Evolutionary conservation across 495 filamentous ascomycete species (phyloP), one percentile per base, ranked within the genome.

Genomic region (Penicillium coffeae): DNA sequence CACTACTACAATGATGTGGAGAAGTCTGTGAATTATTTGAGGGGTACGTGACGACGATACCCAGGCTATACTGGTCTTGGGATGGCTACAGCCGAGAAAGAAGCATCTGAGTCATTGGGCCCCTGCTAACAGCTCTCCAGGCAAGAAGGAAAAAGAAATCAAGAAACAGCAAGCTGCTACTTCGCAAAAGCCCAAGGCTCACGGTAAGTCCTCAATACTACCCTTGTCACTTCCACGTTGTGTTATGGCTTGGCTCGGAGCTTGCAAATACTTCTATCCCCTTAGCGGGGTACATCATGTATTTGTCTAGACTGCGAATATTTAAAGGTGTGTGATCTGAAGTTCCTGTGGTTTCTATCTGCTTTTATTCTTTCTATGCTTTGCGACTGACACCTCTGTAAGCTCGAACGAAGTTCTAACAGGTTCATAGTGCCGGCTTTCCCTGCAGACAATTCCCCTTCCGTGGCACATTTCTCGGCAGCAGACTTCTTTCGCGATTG

Each of bases 1-100:
- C 81, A 97, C 65, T 96, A 96, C 65, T 98, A 91, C 65, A 96
- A 88, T 60, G 92, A 98, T 62, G 75, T 95, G 20, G 81, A 82
- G 20, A 95, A 96, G 62, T 79, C 88, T 0, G 84, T 90, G 15
- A 73, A 79, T 47, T 95, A 92, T 59, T 67, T 98, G 32, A 72
- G 82, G 37, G 80, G 84, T 82, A 83, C 5, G n/a, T n/a, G n/a
- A n/a, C n/a, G n/a, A n/a, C n/a, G n/a, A n/a, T n/a, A n/a, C n/a
- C n/a, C n/a, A n/a, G n/a, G 38, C 25, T 30, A 37, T n/a, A 7
- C 12, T 37, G 5, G 4, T 37, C 13, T 13, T 37, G 5, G 25
- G 25, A 30, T 30, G 5, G 5, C 10, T 30, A 30, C 10, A n/a
- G n/a, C n/a, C n/a, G n/a, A n/a, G n/a, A n/a, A n/a, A n/a, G n/a